Conservation (phyloP, 2,329 filamentous ascomycete species). For the Fusarium protoensiforme region DNA sequence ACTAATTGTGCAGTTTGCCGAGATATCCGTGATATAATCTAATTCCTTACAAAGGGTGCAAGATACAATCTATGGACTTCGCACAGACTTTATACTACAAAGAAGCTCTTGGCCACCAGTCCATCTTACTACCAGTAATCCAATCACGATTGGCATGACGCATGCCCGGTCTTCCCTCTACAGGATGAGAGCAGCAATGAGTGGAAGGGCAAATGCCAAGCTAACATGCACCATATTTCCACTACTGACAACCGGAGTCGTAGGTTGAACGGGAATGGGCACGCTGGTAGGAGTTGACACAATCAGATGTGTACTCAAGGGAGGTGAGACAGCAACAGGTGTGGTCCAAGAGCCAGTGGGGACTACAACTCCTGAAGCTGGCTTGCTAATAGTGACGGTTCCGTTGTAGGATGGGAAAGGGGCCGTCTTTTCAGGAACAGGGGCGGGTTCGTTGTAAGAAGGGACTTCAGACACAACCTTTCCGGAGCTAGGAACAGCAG, state of each 20-base stretch:
- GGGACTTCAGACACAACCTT: conserved; percentile 11
- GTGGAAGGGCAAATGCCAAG: conserved; percentile 23
- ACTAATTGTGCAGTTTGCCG: no score
- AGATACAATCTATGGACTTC: background rate
- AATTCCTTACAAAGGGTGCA: background rate
- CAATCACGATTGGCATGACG: background rate
- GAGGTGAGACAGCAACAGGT: conserved; percentile 6
- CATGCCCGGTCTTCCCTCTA: background rate
- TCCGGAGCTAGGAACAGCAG: background rate
- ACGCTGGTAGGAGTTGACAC: conserved; percentile 1
- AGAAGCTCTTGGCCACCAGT: background rate
- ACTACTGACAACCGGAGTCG: conserved; percentile 17
- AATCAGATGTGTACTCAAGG: background rate
- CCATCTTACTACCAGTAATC: background rate
- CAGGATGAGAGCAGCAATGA: conserved; percentile 25
- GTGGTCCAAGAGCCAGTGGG: conserved; percentile 10
- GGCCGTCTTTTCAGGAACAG: conserved; percentile 7
- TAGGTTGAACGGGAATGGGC: background rate
- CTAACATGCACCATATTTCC: conserved; percentile 19
- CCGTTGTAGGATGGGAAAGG: conserved; percentile 30
- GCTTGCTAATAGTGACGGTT: conserved; percentile 14
- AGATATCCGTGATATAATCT: no score
- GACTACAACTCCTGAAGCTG: conserved; percentile 9
- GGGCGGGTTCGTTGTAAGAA: conserved; percentile 5
- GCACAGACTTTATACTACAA: background rate